phyloP scores from a whole-genome alignment of 805 yeast genomes.

The Nakazawaea molendinolei region DNA sequence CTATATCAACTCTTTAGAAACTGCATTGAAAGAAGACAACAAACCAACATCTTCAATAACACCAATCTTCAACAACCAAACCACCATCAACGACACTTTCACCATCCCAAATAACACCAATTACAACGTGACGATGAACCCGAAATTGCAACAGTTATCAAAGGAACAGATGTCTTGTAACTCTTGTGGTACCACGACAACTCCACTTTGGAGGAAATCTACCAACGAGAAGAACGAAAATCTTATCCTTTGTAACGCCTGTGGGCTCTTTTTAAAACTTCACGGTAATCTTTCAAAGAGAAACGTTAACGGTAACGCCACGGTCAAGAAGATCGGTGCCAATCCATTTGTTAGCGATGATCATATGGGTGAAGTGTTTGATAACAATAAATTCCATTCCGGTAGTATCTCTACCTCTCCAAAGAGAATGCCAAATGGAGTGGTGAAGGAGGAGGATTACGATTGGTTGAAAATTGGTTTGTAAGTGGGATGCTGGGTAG shows the following conservation, averaged over 20 bases:
- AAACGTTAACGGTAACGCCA: neutral
- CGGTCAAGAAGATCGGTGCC: constrained; percentile 19
- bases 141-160: constrained; percentile 3
- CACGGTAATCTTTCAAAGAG: constrained; percentile 55
- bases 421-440: neutral
- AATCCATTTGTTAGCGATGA: constrained; percentile 2
- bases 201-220: constrained; percentile 86
- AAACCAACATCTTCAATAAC: constrained; percentile 1
- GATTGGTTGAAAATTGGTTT: constrained; percentile 30
- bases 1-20: constrained; percentile 26
- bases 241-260: constrained; percentile 84
- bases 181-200: constrained; percentile 85
- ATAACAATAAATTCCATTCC: neutral
- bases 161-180: constrained; percentile 51
- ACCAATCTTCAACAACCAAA: constrained; percentile 13
- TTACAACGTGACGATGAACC: constrained; percentile 8
- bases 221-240: constrained; percentile 58
- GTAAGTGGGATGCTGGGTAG: too few relatives aligned
- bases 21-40: constrained; percentile 22
- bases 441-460: constrained; percentile 24
- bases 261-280: constrained; percentile 82
- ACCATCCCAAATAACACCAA: constrained; percentile 11
- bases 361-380: constrained; percentile 12
- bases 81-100: constrained; percentile 14
- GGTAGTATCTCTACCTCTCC: neutral